Percentiles rank a stretch among this genome's conserved stretches.
Conservation (phyloP, 306 rosid species). For the Quercus wislizeni region DNA sequence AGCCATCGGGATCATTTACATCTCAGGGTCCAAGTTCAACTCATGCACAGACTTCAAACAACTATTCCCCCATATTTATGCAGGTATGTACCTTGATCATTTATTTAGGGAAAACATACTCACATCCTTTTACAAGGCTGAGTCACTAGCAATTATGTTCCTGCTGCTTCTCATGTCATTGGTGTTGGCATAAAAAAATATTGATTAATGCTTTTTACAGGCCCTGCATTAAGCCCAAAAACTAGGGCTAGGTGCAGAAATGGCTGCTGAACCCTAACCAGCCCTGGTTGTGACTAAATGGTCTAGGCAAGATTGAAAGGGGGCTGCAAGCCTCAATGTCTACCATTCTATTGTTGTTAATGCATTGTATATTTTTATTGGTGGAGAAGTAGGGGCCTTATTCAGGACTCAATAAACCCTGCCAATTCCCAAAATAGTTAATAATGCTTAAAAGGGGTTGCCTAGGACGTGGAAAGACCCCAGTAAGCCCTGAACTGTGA, state of each 20-base stretch:
- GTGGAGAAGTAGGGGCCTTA: not conserved
- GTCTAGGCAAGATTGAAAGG: not conserved
- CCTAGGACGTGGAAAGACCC: not conserved
- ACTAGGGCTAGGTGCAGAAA: not conserved
- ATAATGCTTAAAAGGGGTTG: not conserved
- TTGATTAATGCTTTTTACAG: not conserved
- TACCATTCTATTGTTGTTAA: not conserved
- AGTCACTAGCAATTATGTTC: not conserved
- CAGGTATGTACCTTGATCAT: slow-evolving; percentile 59
- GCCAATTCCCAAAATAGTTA: not conserved
- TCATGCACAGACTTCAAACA: slow-evolving; percentile 64
- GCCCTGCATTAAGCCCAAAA: not conserved
- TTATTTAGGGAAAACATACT: not conserved
- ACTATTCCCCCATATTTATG: slow-evolving; percentile 89
- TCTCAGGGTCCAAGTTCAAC: slow-evolving; percentile 59
- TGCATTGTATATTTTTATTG: not conserved
- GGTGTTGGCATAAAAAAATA: not conserved
- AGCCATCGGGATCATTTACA: slow-evolving; percentile 58
- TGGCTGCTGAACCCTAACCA: not conserved
- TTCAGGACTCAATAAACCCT: not conserved
- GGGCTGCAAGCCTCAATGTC: not conserved
- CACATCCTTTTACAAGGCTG: not conserved
- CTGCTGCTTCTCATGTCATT: not conserved
- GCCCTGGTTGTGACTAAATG: not conserved
- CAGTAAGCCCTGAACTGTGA: not conserved